Evolutionary conservation across 2,329 filamentous ascomycete genomes (phyloP), one percentile per base, ranked within the genome.

Genomic region (Botrytis galanthina): DNA sequence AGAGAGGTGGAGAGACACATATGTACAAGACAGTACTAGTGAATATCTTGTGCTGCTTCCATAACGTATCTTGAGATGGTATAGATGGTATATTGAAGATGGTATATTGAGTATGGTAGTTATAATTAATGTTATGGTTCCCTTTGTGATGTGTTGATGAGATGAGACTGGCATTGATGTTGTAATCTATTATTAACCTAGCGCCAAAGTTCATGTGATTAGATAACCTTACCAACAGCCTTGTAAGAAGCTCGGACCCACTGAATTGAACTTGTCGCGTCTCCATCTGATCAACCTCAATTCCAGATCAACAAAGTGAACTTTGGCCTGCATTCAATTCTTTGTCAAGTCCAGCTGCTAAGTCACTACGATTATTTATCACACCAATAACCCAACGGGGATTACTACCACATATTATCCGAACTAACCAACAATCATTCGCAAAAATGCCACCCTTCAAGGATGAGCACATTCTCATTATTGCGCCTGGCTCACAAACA

Each of bases 401-500:
- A 68, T n/a, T 42, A 68, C n/a, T 26, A 54, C 32, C 48, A 68
- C 35, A 68, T 9, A 29, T 32, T 16, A 68, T 32, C 35, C 46
- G 35, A 57, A 42, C 37, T 42, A 32, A 44, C 6, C 48, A 68
- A 29, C 16, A 42, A 42, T 16, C 26, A 57, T 42, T n/a, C 60
- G 44, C 61, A 67, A 60, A 70, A 70, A 81, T 81, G 80, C 78
- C 80, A 68, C 77, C 79, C 2, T 81, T 80, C 73, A 75, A 75
- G 61, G 80, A 81, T 67, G 80, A 81, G 66, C 76, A 81, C 66
- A 78, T 81, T 59, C 75, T 80, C 39, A 79, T 81, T 77, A 86
- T 88, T 81, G 85, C 85, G 79, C 86, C 86, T 70, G 81, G 81
- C 16, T 80, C 79, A 37, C 78, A 80, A 75, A 81, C 79, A 37